Evolutionary conservation across 192 early-diverging fungal genomes (phyloP).

Genomic region (Lobosporangium transversale): DNA sequence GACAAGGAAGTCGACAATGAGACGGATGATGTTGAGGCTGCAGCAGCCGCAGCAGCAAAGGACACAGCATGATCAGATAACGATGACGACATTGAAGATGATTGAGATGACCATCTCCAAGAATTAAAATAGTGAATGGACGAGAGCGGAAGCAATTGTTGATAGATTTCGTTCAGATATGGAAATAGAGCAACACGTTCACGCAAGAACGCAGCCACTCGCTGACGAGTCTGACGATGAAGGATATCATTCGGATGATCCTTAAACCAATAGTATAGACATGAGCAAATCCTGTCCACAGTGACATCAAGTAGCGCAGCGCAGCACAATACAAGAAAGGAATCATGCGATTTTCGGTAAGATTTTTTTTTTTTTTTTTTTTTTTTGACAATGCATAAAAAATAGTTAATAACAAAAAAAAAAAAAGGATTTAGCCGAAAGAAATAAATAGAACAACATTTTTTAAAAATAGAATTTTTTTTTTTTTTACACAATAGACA

Average conservation of each 20-base stretch:
- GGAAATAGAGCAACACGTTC: conserved; percentile 33
- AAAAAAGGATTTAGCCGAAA: neutral
- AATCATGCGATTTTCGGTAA: too few species aligned
- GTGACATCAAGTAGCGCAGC: too few species aligned
- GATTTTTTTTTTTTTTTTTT: too few species aligned
- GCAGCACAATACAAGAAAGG: too few species aligned
- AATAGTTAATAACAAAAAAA: too few species aligned
- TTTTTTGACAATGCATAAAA: too few species aligned
- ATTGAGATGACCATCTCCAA: conserved; percentile 22
- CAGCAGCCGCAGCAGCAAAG: neutral
- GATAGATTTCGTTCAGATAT: conserved; percentile 21
- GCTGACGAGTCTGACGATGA: conserved; percentile 49
- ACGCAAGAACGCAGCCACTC: conserved; percentile 26
- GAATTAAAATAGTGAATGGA: conserved; percentile 27
- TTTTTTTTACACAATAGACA: too few species aligned
- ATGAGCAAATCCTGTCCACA: conserved; percentile 28
- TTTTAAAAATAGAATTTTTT: too few species aligned
- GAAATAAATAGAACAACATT: neutral
- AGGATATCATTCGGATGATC: conserved; percentile 53
- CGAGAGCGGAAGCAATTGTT: conserved; percentile 19
- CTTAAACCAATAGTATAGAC: conserved; percentile 36
- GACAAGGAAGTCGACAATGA: too few species aligned
- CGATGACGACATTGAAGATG: neutral
- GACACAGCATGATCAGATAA: neutral
- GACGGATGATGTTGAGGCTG: too few species aligned